phyloP scores from a whole-genome alignment of 495 filamentous ascomycete genomes.

The Penicillium turbatum region DNA sequence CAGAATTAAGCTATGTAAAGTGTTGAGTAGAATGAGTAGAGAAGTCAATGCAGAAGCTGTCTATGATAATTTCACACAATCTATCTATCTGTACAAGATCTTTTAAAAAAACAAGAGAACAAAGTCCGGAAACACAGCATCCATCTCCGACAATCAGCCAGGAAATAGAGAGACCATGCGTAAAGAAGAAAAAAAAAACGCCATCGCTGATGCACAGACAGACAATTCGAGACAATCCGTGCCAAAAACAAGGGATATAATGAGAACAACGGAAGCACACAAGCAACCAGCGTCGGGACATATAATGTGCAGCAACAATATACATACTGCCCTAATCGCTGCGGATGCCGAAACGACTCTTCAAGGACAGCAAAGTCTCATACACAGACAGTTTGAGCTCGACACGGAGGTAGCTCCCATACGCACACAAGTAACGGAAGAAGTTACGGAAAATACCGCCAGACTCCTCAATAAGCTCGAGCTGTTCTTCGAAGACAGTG shows the following conservation, averaged over 20 bases:
- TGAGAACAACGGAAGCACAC: background rate
- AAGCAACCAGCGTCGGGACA: too few species aligned
- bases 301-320: too few species aligned
- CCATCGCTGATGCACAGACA: conserved; percentile 36
- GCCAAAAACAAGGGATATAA: conserved; percentile 16
- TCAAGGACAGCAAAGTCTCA: conserved; percentile 49
- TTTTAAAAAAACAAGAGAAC: background rate
- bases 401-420: conserved; percentile 56
- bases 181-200: conserved; percentile 17
- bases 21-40: background rate
- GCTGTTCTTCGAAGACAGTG: conserved; percentile 81
- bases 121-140: conserved; percentile 3
- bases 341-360: conserved; percentile 37
- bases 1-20: conserved; percentile 5
- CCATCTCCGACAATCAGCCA: background rate
- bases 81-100: conserved; percentile 14
- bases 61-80: conserved; percentile 11
- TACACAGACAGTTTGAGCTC: conserved; percentile 61
- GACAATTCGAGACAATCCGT: conserved; percentile 25
- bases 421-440: conserved; percentile 51
- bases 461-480: conserved; percentile 59
- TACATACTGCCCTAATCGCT: too few species aligned
- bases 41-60: background rate
- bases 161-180: background rate
- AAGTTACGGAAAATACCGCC: conserved; percentile 60